Base-by-base conservation (phyloP, 164 flowering plant species). In the Sextonia rubra region DNA sequence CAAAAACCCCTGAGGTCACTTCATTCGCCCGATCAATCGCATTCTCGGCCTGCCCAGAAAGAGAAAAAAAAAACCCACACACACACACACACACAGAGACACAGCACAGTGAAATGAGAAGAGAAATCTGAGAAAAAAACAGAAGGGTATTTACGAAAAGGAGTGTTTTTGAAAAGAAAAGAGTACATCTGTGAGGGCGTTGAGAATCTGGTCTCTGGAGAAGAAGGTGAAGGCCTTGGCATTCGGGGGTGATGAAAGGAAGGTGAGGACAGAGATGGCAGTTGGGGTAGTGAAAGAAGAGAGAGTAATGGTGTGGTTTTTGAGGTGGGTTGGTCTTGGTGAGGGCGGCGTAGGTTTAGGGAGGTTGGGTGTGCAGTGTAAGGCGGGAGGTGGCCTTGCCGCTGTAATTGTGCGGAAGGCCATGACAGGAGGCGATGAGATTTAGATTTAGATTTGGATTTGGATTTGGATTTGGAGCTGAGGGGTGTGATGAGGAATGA, bases 121-220 rank as follows among this genome's bases (percentile, higher is more conserved):
- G 44, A 32, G 44, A 32, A 32, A 32, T 6, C 44, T n/a, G n/a
- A n/a, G n/a, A n/a, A n/a, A 32, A 32, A 32, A 7, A 7, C 44
- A 6, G 9, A 32, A 32, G 7, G 44, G 9, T 6, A 32, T 32
- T 32, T 32, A 9, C 0, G 44, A 9, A 32, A 32, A 32, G 1
- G 44, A 32, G 44, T 6, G 44, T 32, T 32, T 32, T 32, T 0
- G 44, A 32, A n/a, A n/a, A n/a, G n/a, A n/a, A 47, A 52, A 52
- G 58, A 52, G 58, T 82, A 91, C 98, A 74, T 87, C 82, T 25
- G 84, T 86, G 73, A 93, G 81, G 32, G 95, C 83, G 6, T 90
- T 86, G 79, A 87, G 87, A 63, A 93, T 87, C 79, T 93, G 87
- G 58, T 93, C 98, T 71, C 89, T 91, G 78, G 90, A 69, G 69